A percentile compares a stretch with the other conserved stretches of the same genome.
Conservation (phyloP, 1,139 yeast genomes). For the Meyerozyma elateridarum region DNA sequence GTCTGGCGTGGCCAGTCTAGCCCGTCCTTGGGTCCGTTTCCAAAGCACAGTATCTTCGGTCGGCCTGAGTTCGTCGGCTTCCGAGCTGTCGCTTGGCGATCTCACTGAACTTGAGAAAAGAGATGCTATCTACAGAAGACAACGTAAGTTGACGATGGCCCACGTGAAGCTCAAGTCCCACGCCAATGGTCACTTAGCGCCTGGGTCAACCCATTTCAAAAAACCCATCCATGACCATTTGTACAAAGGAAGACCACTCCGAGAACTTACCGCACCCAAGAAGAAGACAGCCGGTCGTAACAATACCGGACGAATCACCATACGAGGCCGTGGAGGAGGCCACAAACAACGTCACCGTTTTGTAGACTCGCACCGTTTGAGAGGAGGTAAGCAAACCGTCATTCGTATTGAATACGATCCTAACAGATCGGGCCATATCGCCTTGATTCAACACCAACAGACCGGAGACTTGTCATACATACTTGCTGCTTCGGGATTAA, state of each 20-base stretch:
- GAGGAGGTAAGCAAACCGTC: constrained; percentile 72
- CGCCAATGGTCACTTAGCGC: constrained; percentile 70
- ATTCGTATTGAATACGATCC: constrained; percentile 95
- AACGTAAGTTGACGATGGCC: constrained; percentile 67
- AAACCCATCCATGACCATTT: constrained; percentile 84
- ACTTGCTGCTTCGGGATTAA: constrained; percentile 85
- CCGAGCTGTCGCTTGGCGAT: constrained; percentile 25
- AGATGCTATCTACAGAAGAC: constrained; percentile 67
- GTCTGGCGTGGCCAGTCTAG: too few species aligned
- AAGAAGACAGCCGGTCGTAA: constrained; percentile 86
- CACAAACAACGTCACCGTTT: constrained; percentile 83
- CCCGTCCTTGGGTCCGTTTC: constrained; percentile 10
- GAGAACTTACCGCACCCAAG: constrained; percentile 69
- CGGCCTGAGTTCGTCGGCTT: constrained; percentile 5
- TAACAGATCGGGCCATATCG: constrained; percentile 90
- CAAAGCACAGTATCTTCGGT: constrained; percentile 11
- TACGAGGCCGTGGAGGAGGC: constrained; percentile 97
- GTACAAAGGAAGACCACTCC: constrained; percentile 79
- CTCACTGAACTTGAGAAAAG: constrained; percentile 74
- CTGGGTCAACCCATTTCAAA: constrained; percentile 86
- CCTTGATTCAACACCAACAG: constrained; percentile 63
- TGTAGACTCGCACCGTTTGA: constrained; percentile 68
- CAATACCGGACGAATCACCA: constrained; percentile 80
- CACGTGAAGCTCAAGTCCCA: constrained; percentile 67
- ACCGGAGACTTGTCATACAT: constrained; percentile 72